phyloP scores from a whole-genome alignment of 2,329 filamentous ascomycete genomes.

The Ceratocystis harringtonii region DNA sequence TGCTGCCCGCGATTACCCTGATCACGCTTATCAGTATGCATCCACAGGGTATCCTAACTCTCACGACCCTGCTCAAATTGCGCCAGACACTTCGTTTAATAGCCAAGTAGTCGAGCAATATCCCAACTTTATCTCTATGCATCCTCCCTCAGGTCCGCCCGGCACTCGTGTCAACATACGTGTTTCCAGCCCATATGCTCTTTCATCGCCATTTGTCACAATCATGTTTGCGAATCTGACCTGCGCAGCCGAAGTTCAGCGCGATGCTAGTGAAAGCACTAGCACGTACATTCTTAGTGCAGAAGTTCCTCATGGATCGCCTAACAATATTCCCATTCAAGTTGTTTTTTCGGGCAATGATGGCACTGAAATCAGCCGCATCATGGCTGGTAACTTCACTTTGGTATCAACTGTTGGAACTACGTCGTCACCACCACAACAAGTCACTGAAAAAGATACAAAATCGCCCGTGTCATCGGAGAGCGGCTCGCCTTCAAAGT shows the following conservation, averaged over 20 bases:
- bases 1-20: conserved; percentile 44
- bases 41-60: conserved; percentile 27
- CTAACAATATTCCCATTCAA: conserved; percentile 30
- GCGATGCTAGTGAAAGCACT: conserved; percentile 27
- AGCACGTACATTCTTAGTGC: conserved; percentile 52
- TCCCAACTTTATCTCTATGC: conserved; percentile 35
- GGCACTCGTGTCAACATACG: conserved; percentile 60
- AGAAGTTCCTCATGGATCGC: conserved; percentile 47
- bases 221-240: conserved; percentile 2
- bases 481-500: conserved; percentile 29
- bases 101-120: conserved; percentile 53
- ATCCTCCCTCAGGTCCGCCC: conserved; percentile 51
- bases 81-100: conserved; percentile 36
- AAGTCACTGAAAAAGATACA: conserved; percentile 21
- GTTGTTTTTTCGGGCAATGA: conserved; percentile 37
- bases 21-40: conserved; percentile 38
- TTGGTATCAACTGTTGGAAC: background rate
- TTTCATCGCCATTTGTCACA: conserved; percentile 4
- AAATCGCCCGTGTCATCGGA: conserved; percentile 30
- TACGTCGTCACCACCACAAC: background rate
- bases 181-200: conserved; percentile 50
- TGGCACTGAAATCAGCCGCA: conserved; percentile 39
- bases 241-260: conserved; percentile 47
- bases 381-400: conserved; percentile 27
- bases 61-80: conserved; percentile 26